Evolutionary conservation across 371 early-diverging fungal species (phyloP), one percentile per base, ranked within the genome.

Genomic region (Haplosporangium sp.): DNA sequence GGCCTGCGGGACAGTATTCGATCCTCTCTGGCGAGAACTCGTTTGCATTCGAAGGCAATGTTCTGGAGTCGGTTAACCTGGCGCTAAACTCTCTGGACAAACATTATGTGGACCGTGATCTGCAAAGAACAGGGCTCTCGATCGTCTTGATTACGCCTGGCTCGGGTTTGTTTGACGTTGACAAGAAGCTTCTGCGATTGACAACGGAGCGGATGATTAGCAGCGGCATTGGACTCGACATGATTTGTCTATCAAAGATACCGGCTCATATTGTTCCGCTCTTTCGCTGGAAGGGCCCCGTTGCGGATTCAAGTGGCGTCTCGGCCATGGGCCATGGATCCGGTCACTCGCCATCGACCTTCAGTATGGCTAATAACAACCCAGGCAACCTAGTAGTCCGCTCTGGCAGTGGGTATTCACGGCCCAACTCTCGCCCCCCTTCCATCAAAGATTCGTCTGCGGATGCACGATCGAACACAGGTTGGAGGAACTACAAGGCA

Each of bases 171-270:
- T 96, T 96, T 73, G 89, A 92, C 51, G 96, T 95, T 16, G 90
- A 91, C 62, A 95, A 95, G 73, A 85, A 87, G 55, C 81, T 98
- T 9, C 81, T 95, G 23, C 86, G 98, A 18, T 71, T 98, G 69
- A 98, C 98, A 0, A 95, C 96, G 7, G 97, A 98, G 75, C 88
- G 99, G 18, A 95, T 97, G 95, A 90, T 95, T 20, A 96, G 96
- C 76, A 90, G 94, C 69, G 98, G 98, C 16, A 91, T 97, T 51
- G 95, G 95, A 0, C 86, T 97, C 63, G 98, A 99, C 81, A 77
- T 99, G 16, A 95, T 98, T 6, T 97, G 97, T 58, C 84, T 98
- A 2, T 91, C 95, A 7, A 91, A 91, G 13, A 86, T 93, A 7
- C 99, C 99, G 11, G 86, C 98, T 14, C 95, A 94, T 73, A 86